Evolutionary conservation across 768 basidiomycete genomes (phyloP), one percentile per base, ranked within the genome.

Genomic region (Hydnomerulius pinastri): DNA sequence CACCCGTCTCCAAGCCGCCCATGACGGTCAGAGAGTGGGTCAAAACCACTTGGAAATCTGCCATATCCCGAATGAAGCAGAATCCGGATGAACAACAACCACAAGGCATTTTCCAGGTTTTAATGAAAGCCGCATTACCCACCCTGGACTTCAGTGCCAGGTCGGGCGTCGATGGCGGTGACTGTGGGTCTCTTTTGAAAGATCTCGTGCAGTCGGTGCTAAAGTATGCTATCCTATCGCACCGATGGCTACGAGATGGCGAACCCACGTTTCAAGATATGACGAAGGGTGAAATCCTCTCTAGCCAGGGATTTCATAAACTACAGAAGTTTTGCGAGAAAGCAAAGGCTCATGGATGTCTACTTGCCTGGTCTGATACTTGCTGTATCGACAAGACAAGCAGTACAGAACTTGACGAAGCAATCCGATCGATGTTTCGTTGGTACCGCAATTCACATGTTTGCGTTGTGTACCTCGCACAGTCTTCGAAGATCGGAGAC

Each of bases 351-450:
- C 29, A 49, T 35, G 47, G 24, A 13, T 50, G 51, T 33, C 21
- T 33, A 13, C 33, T 45, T 7, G 58, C 44, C 29, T 59, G 56
- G 58, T n/a, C n/a, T n/a, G n/a, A n/a, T n/a, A n/a, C n/a, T n/a
- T n/a, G n/a, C n/a, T n/a, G n/a, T n/a, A n/a, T 49, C 39, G 44
- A 60, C 49, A 60, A 54, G n/a, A 18, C 21, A 11, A 58, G 50
- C 28, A 58, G 57, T 20, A 28, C 57, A 5, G 58, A 60, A 17
- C 25, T 43, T 25, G 44, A 46, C 3, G 39, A 41, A 18, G 39
- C 39, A 3, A 41, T 41, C 12, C 20, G 39, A 18, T 41, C 39
- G 25, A 41, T 41, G 39, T 41, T 41, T 20, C 5, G 33, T 12
- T 35, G 33, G 33, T 35, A 35, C 11, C 4, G 12, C 11, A 4